These are phyloP conservation scores for Retiboletus fuscus DNA, from an alignment of 1,284 basidiomycete genomes.

Conservation along the genomic window DNA sequence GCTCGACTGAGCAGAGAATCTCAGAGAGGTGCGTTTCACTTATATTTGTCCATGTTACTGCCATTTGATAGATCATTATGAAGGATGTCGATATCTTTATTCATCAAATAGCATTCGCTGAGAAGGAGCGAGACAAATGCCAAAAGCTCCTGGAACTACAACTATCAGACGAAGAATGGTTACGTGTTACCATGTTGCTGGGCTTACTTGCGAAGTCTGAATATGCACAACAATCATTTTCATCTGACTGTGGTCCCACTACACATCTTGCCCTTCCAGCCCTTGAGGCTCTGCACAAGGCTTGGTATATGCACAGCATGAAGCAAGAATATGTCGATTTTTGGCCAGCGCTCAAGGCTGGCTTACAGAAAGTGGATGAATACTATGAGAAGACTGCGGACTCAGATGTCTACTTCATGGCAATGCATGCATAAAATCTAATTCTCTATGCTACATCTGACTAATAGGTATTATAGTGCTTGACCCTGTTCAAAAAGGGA, in stretches of 20 bases:
- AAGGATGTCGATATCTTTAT: not conserved
- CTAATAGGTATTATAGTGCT: constrained; percentile 21
- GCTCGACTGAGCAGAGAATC: not conserved
- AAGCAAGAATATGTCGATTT: constrained; percentile 34
- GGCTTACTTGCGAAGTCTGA: constrained; percentile 16
- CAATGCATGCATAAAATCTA: constrained; percentile 32
- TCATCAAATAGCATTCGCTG: not conserved
- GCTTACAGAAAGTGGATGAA: constrained; percentile 37
- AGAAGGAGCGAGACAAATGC: not conserved
- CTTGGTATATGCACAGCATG: constrained; percentile 30
- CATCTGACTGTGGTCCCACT: not conserved
- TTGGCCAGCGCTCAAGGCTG: constrained; percentile 36
- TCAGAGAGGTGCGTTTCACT: not conserved
- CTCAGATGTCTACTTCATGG: constrained; percentile 43
- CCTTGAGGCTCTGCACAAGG: constrained; percentile 41
- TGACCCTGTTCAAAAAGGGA: constrained; percentile 28
- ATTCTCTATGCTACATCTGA: too few species aligned
- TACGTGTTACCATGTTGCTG: not conserved
- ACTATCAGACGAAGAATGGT: constrained; percentile 2
- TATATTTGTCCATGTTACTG: not conserved
- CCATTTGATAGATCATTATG: not conserved
- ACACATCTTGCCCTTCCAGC: too few species aligned
- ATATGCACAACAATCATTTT: constrained; percentile 23
- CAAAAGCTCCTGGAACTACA: constrained; percentile 18
- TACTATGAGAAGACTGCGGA: constrained; percentile 46